phyloP scores from a whole-genome alignment of 202 grass and related monocot genomes.

The Dendrocalamus latiflorus region DNA sequence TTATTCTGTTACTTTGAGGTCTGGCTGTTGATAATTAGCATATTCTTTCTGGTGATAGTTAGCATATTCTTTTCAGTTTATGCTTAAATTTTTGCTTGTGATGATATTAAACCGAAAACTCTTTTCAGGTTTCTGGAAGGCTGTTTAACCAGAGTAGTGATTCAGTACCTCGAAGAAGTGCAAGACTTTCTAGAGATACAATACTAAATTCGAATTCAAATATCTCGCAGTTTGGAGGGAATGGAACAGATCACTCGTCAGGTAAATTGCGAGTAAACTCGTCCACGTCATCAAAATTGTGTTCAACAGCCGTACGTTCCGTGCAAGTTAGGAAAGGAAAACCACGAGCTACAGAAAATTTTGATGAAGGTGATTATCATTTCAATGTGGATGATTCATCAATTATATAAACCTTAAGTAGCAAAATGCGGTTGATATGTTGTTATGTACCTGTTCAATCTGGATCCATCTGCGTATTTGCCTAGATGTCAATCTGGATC shows the following conservation, averaged over 20 bases:
- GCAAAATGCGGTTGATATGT: conserved; percentile 24
- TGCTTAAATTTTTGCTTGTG: conserved; percentile 5
- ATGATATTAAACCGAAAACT: conserved; percentile 15
- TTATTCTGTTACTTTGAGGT: conserved; percentile 6
- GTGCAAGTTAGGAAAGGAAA: conserved; percentile 85
- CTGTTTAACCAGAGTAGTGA: conserved; percentile 74
- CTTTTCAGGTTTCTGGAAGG: conserved; percentile 89
- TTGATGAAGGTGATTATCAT: conserved; percentile 91
- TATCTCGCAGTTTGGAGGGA: conserved; percentile 54
- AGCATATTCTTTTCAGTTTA: background rate
- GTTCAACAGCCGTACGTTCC: conserved; percentile 64
- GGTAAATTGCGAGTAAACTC: conserved; percentile 85
- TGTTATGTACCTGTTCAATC: conserved; percentile 14
- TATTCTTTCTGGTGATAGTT: background rate
- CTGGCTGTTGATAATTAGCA: background rate
- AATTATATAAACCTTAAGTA: conserved; percentile 19
- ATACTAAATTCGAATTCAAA: conserved; percentile 62
- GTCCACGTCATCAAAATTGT: conserved; percentile 70
- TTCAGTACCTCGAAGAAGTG: conserved; percentile 71
- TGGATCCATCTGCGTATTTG: conserved; percentile 2
- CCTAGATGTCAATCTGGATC: too few relatives aligned
- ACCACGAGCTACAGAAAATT: conserved; percentile 70
- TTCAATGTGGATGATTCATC: conserved; percentile 39
- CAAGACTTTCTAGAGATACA: conserved; percentile 82
- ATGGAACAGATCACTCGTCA: conserved; percentile 55